phyloP scores from a whole-genome alignment of 352 stramenopile genomes.

The Phytophthora ohioensis region DNA sequence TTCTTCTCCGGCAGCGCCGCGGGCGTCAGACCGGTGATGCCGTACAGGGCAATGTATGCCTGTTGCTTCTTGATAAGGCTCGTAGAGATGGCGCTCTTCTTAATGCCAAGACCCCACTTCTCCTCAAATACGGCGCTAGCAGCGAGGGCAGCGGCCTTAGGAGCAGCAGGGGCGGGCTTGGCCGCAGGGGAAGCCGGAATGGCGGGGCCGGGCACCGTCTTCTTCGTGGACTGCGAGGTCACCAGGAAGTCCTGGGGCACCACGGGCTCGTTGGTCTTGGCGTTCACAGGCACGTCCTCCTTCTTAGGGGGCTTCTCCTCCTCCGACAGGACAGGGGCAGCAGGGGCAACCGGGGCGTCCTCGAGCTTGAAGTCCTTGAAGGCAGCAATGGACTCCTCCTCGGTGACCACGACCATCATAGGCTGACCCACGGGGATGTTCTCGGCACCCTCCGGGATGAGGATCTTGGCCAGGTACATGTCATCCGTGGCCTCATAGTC shows the following conservation, averaged over 20 bases:
- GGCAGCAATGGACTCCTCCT: constrained; percentile 73
- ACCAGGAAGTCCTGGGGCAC: constrained; percentile 70
- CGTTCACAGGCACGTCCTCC: constrained; percentile 65
- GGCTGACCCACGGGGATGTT: constrained; percentile 94
- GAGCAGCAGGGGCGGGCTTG: constrained; percentile 38
- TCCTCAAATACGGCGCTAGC: constrained; percentile 53
- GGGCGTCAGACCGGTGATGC: constrained; percentile 83
- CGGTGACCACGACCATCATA: constrained; percentile 97
- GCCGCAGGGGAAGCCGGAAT: constrained; percentile 47
- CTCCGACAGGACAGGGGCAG: constrained; percentile 50
- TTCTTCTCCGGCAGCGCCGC: constrained; percentile 52
- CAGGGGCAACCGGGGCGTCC: constrained; percentile 42
- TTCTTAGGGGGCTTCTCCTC: constrained; percentile 78
- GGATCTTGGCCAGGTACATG: constrained; percentile 96
- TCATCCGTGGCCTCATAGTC: constrained; percentile 99
- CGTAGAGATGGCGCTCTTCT: constrained; percentile 84
- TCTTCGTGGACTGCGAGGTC: constrained; percentile 69
- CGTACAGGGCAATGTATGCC: constrained; percentile 84
- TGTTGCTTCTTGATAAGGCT: constrained; percentile 89
- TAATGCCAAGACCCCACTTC: constrained; percentile 83
- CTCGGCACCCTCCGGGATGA: constrained; percentile 90
- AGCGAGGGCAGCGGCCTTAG: constrained; percentile 30
- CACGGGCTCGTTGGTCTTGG: constrained; percentile 56
- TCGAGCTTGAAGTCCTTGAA: constrained; percentile 86
- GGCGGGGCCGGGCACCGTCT: constrained; percentile 50